phyloP scores from a whole-genome alignment of 2,329 filamentous ascomycete genomes.

The Clonostachys rosea region DNA sequence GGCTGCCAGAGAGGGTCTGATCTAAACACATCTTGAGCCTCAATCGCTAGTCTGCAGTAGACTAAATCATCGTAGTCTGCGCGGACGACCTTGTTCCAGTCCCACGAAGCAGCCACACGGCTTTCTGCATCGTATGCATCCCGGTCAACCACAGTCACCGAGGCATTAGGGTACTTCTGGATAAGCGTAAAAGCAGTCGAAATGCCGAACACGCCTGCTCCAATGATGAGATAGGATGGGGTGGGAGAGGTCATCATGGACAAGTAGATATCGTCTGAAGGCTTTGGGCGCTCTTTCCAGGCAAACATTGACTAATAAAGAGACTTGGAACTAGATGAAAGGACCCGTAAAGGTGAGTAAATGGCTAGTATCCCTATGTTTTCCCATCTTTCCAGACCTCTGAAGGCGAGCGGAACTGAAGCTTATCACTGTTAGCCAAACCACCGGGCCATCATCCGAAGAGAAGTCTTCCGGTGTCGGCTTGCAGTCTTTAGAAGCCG shows the following conservation, averaged over 20 bases:
- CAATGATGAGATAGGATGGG: slow-evolving; percentile 51
- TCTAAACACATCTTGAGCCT: slow-evolving; percentile 60
- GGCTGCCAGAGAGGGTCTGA: slow-evolving; percentile 49
- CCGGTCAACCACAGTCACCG: slow-evolving; percentile 54
- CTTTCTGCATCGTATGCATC: slow-evolving; percentile 40
- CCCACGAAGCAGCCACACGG: slow-evolving; percentile 59
- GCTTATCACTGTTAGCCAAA: no score
- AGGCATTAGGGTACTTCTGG: slow-evolving; percentile 39
- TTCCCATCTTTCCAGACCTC: no score
- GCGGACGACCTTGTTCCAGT: slow-evolving; percentile 70
- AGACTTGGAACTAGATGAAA: no score
- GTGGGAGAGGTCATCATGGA: slow-evolving; percentile 1
- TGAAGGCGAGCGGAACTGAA: no score
- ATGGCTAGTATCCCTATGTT: no score
- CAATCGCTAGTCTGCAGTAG: slow-evolving; percentile 61
- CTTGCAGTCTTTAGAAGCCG: no score
- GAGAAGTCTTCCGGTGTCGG: no score
- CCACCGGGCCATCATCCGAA: no score
- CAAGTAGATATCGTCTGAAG: background rate
- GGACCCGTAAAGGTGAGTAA: no score
- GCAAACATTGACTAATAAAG: no score
- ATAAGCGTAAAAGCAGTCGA: slow-evolving; percentile 62
- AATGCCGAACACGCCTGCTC: slow-evolving; percentile 61
- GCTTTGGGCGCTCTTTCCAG: no score
- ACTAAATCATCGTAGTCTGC: slow-evolving; percentile 62